Conservation (phyloP, 169 alveolate species). For the Cryptosporidium ryanae region DNA sequence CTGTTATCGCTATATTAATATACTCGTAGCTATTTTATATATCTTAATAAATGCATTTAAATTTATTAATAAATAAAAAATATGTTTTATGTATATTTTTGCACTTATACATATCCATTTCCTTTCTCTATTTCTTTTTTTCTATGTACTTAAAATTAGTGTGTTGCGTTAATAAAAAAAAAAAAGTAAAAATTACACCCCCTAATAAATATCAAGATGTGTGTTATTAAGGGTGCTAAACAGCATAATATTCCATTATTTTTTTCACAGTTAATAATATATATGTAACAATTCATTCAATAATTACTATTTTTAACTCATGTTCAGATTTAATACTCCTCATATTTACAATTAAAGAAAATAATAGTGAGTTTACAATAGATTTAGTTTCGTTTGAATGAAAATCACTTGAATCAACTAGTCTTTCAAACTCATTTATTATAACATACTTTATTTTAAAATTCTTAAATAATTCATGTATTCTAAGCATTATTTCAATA, state of each 20-base stretch:
- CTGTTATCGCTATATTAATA: background rate
- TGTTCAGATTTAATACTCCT: background rate
- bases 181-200: too few relatives aligned
- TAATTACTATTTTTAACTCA: background rate
- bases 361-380: constrained; percentile 14
- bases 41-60: background rate
- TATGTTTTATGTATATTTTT: background rate
- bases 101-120: background rate
- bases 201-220: too few relatives aligned
- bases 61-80: background rate
- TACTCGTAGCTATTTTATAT: too few relatives aligned
- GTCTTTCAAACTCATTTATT: constrained; percentile 39
- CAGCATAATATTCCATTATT: background rate
- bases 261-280: background rate
- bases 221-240: background rate
- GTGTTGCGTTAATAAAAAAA: background rate
- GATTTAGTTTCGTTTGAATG: constrained; percentile 26
- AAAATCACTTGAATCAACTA: constrained; percentile 21
- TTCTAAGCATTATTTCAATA: constrained; percentile 40
- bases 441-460: constrained; percentile 34
- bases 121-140: background rate
- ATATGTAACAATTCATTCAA: background rate
- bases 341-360: constrained; percentile 30
- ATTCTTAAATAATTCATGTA: constrained; percentile 42
- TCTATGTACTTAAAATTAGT: background rate